Conservation (phyloP, 83 land plant species). For the Larix sibirica region DNA sequence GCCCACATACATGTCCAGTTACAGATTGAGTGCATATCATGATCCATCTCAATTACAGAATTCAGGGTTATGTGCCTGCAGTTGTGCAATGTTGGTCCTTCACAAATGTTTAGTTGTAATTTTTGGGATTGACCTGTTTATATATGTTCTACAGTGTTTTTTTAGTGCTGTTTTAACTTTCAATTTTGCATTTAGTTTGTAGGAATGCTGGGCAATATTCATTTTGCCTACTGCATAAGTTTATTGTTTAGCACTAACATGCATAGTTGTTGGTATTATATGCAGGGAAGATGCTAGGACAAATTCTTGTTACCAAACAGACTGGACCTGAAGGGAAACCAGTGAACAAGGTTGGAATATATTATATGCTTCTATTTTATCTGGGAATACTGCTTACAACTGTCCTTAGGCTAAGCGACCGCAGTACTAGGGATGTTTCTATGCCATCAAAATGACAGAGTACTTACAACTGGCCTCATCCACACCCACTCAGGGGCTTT, state of each 20-base stretch:
- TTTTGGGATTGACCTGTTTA: not conserved
- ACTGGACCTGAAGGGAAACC: conserved; percentile 98
- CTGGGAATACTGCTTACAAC: too few relatives aligned
- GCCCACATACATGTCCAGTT: too few relatives aligned
- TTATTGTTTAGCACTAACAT: not conserved
- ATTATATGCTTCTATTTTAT: not conserved
- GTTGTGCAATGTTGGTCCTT: too few relatives aligned
- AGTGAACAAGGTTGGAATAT: conserved; percentile 80
- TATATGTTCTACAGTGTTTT: not conserved
- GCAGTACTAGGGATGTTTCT: too few relatives aligned
- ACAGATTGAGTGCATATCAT: too few relatives aligned
- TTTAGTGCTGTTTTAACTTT: not conserved
- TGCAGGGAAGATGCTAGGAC: conserved; percentile 98
- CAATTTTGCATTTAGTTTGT: not conserved
- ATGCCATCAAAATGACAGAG: too few relatives aligned
- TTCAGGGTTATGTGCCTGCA: too few relatives aligned
- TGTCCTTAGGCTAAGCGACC: too few relatives aligned
- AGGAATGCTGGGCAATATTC: not conserved
- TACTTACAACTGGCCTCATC: too few relatives aligned
- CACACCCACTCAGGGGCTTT: too few relatives aligned
- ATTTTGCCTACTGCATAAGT: not conserved
- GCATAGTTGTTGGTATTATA: not conserved
- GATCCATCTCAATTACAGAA: too few relatives aligned
- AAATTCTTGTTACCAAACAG: conserved; percentile 96
- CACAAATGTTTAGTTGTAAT: too few relatives aligned